Base-by-base conservation (phyloP, 2,329 filamentous ascomycete genomes). In the Hypoxylon sp. region DNA sequence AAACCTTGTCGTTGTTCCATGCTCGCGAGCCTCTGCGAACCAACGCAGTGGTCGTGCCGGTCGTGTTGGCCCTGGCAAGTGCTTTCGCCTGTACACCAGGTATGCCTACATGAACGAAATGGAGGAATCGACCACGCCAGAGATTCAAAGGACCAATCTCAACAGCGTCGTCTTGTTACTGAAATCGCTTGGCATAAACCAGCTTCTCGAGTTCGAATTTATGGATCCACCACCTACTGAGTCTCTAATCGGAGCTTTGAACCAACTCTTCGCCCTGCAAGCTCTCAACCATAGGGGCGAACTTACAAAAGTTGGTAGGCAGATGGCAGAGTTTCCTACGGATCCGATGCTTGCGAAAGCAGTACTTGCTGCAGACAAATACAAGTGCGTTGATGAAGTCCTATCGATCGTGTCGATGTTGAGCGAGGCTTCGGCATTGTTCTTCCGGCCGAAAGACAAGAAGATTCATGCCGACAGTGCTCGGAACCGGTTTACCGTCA, bases 381-480 rank as follows among this genome's bases (percentile, higher is more conserved):
- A 95, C 70, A 92, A 92, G n/a, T 97, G 95, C 72, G 93, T 97
- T 0, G 93, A 97, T 64, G 96, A 99, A 79, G 89, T 98, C 0
- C 82, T 99, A 14, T 93, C 92, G 0, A 93, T 98, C 50, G 93
- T 98, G n/a, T 89, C 94, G 42, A 97, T 98, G 92, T 86, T 98
- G 0, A 89, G 91, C 65, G 96, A 98, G 80, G 89, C 92, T 1
- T 93, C 91, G 3, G 90, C 93, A 0, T 85, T 99, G 4, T 99
- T 97, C 83, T 97, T 96, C 84, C 87, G 93, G 0, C 94, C 96
- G 18, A 97, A 97, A 76, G 94, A 99, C 80, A 97, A 98, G 83
- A 97, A 97, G 78, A 91, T 97, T 26, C 93, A 97, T 74, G 96
- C 96, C 11, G 95, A 99, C 78, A 93, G 91, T 66, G 96, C 96